Evolutionary conservation across 139 green algal genomes (phyloP).

Genomic region (Closterium sp.): DNA sequence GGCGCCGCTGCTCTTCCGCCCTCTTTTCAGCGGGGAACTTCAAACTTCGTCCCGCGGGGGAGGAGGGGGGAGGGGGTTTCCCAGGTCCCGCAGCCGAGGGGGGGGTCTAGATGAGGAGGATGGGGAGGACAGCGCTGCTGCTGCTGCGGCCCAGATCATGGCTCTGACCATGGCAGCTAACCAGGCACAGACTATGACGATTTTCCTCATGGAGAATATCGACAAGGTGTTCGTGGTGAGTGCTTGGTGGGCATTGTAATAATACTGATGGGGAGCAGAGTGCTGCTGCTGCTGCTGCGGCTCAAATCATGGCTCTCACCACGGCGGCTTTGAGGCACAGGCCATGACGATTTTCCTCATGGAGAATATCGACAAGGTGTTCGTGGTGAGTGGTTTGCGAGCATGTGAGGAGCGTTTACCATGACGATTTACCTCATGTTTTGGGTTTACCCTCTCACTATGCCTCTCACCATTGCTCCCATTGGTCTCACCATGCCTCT

Average conservation of each 20-base stretch:
- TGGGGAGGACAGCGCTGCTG: neutral
- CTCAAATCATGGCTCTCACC: slow-evolving; percentile 25
- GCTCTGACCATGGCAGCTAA: slow-evolving; percentile 19
- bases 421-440: neutral
- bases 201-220: slow-evolving; percentile 25
- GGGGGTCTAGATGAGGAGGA: neutral
- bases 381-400: slow-evolving; percentile 11
- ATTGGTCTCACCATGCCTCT: too few relatives aligned
- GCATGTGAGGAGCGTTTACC: too few relatives aligned
- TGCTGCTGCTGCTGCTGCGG: neutral
- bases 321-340: neutral
- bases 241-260: neutral
- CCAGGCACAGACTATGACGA: slow-evolving; percentile 19
- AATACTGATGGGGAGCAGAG: neutral
- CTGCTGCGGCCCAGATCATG: slow-evolving; percentile 8
- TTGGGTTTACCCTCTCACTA: too few relatives aligned
- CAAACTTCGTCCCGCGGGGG: neutral
- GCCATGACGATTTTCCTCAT: neutral
- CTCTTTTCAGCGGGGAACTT: slow-evolving; percentile 23
- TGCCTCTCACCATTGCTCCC: too few relatives aligned
- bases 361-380: slow-evolving; percentile 7
- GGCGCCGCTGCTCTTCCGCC: slow-evolving; percentile 44
- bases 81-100: too few relatives aligned
- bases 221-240: slow-evolving; percentile 11
- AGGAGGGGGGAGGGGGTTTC: too few relatives aligned